Conservation (phyloP, 179 eudicot species). For the Heliamphora pulchella region DNA sequence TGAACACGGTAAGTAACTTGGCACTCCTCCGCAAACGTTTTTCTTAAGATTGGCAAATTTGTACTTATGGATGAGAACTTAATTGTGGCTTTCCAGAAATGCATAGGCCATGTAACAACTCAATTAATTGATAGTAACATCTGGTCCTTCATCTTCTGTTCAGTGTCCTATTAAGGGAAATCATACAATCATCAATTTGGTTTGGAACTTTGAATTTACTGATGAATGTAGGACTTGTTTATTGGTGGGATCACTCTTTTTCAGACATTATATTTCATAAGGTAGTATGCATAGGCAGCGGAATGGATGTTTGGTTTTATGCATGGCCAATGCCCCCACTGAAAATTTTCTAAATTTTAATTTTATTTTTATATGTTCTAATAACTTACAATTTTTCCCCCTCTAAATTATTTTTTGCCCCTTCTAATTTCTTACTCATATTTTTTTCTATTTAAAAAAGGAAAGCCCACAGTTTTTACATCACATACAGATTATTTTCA, state of each 20-base stretch:
- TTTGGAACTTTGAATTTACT: background rate
- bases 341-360: too few species aligned
- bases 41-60: background rate
- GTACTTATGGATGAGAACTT: background rate
- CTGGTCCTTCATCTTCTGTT: background rate
- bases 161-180: background rate
- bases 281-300: background rate
- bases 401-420: too few species aligned
- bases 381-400: too few species aligned
- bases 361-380: too few species aligned
- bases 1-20: slow-evolving; percentile 45
- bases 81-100: background rate
- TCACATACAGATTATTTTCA: too few species aligned
- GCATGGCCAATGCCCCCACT: too few species aligned
- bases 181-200: background rate
- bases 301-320: background rate
- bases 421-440: too few species aligned
- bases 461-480: too few species aligned
- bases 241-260: background rate
- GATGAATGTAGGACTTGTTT: background rate
- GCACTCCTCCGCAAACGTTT: background rate
- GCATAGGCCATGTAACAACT: background rate
- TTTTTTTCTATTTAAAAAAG: too few species aligned
- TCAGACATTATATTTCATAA: background rate
- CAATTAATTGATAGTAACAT: background rate